Percentiles rank a stretch among this genome's conserved stretches.
These are phyloP conservation scores for Aurinia saxatilis DNA, from an alignment of 345 rosid species.

Conservation along the genomic window DNA sequence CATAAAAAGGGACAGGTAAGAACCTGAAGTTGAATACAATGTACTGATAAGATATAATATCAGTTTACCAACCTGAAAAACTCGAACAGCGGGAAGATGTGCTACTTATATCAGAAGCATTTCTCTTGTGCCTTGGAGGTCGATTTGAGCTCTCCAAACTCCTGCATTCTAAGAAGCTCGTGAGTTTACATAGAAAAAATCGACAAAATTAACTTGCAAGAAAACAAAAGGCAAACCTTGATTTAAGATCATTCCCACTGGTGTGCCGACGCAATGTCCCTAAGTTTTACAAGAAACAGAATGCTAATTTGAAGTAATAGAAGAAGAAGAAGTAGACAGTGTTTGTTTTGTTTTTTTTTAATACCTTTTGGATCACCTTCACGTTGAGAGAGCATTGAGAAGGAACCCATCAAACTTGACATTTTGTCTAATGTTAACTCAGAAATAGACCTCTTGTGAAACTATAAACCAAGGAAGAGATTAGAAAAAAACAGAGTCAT, in stretches of 20 bases:
- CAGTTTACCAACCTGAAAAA: conserved; percentile 40
- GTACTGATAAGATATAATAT: neutral
- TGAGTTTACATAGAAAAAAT: conserved; percentile 4
- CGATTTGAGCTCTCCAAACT: too few species aligned
- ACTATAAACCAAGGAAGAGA: conserved; percentile 35
- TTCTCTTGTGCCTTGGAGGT: conserved; percentile 55
- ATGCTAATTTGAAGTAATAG: neutral
- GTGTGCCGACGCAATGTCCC: conserved; percentile 46
- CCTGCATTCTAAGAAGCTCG: conserved; percentile 30
- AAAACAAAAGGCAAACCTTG: conserved; percentile 44
- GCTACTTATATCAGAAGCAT: conserved; percentile 57
- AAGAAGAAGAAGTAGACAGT: neutral
- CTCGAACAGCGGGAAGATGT: conserved; percentile 34
- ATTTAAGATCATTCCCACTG: conserved; percentile 48
- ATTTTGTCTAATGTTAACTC: conserved; percentile 62
- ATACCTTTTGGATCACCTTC: conserved; percentile 55
- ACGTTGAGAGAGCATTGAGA: conserved; percentile 45
- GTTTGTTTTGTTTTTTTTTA: too few species aligned
- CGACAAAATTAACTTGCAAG: neutral
- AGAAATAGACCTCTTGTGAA: conserved; percentile 67
- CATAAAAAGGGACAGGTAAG: conserved; percentile 8
- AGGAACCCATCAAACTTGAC: conserved; percentile 70
- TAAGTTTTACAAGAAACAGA: conserved; percentile 24
- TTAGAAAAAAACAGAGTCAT: conserved; percentile 7
- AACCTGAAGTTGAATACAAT: neutral